Base-by-base conservation (phyloP, 2,329 filamentous ascomycete species). In the Sordariomycetes sp. region DNA sequence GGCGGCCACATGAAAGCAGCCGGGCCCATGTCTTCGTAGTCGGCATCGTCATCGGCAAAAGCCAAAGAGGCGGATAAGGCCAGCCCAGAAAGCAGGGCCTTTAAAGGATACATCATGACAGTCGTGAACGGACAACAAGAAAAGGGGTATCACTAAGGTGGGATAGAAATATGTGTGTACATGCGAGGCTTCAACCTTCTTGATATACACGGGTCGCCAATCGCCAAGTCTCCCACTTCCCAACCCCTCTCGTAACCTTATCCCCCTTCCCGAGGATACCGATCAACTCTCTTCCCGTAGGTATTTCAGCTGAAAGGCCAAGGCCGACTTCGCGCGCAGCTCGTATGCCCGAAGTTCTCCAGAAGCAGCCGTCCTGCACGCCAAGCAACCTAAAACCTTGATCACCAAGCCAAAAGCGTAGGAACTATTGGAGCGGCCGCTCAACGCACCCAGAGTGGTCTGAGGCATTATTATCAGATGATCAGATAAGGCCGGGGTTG, bases 1-100 rank as follows among this genome's bases (percentile, higher is more conserved):
- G 59, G 47, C 4, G 74, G 75, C 73, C 74, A 79, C 52, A 78
- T 57, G 47, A 79, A 75, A 8, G 68, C 70, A 15, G 72, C 71
- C 7, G 72, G 72, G 9, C 72, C 73, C 56, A 63, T 63, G 21
- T 54, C 48, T n/a, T 49, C 42, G 27, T 33, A 31, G 32, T 40
- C 23, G 12, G 32, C 12, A 14, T 33, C 27, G 3, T 21, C 21
- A 8, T 31, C 11, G 4, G 18, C 25, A 16, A 26, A 17, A 16
- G 12, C 12, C 15, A 21, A 8, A 20, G 30, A 18, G 8, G 23
- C 30, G 8, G 19, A 28, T 8, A 25, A 18, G 26, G 30, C 36
- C 12, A 37, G 26, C 20, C 21, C 34, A 10, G 8, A 8, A n/a
- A 28, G 25, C n/a, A 28, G 21, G 2, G 18, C n/a, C 3, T 21